Evolutionary conservation across 495 filamentous ascomycete genomes (phyloP).

Genomic region (Penicillium lagena): DNA sequence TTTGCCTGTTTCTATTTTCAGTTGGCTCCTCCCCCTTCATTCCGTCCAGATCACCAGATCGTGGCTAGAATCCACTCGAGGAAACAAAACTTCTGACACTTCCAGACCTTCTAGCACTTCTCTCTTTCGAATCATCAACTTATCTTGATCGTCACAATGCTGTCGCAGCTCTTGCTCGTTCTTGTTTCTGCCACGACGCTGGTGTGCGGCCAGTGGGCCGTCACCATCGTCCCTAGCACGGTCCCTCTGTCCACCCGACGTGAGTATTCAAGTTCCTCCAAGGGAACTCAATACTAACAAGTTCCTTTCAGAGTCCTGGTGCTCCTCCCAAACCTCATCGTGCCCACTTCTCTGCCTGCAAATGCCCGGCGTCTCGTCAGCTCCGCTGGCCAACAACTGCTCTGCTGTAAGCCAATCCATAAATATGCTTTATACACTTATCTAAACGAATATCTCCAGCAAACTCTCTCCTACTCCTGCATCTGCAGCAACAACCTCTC

Average conservation of each 20-base stretch:
- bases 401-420: constrained; percentile 52
- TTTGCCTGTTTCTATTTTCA: background rate
- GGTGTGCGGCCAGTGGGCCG: constrained; percentile 29
- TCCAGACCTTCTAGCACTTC: background rate
- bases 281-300: constrained; percentile 7
- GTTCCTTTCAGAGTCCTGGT: constrained; percentile 56
- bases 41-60: background rate
- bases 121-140: background rate
- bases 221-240: constrained; percentile 51
- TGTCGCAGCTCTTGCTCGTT: constrained; percentile 20
- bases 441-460: constrained; percentile 30
- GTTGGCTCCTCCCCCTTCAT: constrained; percentile 2
- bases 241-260: constrained; percentile 44
- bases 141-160: constrained; percentile 14
- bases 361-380: constrained; percentile 41
- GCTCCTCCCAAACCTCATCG: constrained; percentile 53
- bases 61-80: background rate
- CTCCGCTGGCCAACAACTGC: constrained; percentile 57
- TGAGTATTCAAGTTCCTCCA: constrained; percentile 14
- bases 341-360: constrained; percentile 81
- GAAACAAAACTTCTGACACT: background rate
- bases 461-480: constrained; percentile 62
- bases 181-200: constrained; percentile 26
- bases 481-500: constrained; percentile 64
- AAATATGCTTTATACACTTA: background rate